phyloP scores from a whole-genome alignment of 768 basidiomycete genomes.

The Kwoniella botswanensis region DNA sequence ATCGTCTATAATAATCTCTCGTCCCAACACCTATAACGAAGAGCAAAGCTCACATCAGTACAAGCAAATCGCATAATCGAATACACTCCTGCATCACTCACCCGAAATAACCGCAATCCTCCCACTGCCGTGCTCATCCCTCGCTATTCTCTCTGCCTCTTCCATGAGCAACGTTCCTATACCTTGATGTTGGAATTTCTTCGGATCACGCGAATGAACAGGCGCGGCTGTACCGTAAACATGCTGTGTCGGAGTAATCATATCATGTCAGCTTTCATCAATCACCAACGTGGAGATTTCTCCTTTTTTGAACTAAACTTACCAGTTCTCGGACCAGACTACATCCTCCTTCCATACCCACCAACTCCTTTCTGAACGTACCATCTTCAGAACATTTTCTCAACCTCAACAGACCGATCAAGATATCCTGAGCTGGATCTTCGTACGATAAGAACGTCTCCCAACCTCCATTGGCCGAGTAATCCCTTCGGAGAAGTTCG shows the following conservation, averaged over 20 bases:
- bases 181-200: slow-evolving; percentile 97
- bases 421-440: slow-evolving; percentile 94
- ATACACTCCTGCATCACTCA: slow-evolving; percentile 52
- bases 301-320: slow-evolving; percentile 12
- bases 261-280: background rate
- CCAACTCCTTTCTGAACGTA: slow-evolving; percentile 91
- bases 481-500: slow-evolving; percentile 92
- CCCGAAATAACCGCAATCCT: slow-evolving; percentile 98
- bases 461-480: slow-evolving; percentile 97
- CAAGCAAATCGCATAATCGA: background rate
- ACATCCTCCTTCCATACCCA: slow-evolving; percentile 68
- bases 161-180: slow-evolving; percentile 98
- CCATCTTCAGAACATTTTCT: slow-evolving; percentile 96
- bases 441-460: slow-evolving; percentile 99
- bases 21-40: slow-evolving; percentile 79
- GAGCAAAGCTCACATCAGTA: background rate
- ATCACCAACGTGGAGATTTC: too few species aligned
- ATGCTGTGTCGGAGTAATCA: slow-evolving; percentile 24
- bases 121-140: slow-evolving; percentile 93
- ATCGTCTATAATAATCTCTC: slow-evolving; percentile 90
- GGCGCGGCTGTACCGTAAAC: slow-evolving; percentile 98
- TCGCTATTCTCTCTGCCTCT: slow-evolving; percentile 96
- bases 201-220: slow-evolving; percentile 95
- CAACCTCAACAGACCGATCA: slow-evolving; percentile 87
- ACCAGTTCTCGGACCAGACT: slow-evolving; percentile 92